phyloP scores from a whole-genome alignment of 2,329 filamentous ascomycete species.

The Neopestalotiopsis sp. region DNA sequence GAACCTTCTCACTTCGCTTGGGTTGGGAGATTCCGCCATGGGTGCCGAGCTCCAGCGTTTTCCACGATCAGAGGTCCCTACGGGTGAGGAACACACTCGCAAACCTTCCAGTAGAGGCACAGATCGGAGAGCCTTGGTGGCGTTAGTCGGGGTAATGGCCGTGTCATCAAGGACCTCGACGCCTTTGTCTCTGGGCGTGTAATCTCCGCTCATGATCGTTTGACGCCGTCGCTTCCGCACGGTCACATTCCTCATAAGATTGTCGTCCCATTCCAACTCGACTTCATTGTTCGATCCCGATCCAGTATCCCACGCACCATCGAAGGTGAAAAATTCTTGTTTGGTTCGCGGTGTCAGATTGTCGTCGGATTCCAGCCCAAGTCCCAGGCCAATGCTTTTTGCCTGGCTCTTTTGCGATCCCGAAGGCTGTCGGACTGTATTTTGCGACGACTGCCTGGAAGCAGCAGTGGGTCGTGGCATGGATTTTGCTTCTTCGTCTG shows the following conservation, averaged over 20 bases:
- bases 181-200: constrained; percentile 24
- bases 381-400: constrained; percentile 46
- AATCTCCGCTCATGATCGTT: constrained; percentile 30
- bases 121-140: constrained; percentile 53
- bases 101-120: constrained; percentile 51
- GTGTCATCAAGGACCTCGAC: constrained; percentile 52
- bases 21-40: constrained; percentile 44
- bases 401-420: constrained; percentile 37
- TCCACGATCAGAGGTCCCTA: constrained; percentile 32
- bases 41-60: constrained; percentile 39
- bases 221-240: constrained; percentile 51
- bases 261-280: constrained; percentile 60
- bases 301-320: constrained; percentile 59
- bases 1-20: constrained; percentile 51
- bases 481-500: constrained; percentile 58
- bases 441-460: constrained; percentile 49
- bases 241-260: constrained; percentile 57
- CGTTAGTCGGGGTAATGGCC: constrained; percentile 54
- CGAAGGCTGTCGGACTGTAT: constrained; percentile 45
- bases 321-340: constrained; percentile 59
- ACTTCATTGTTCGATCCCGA: constrained; percentile 45
- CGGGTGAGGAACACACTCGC: constrained; percentile 42
- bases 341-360: constrained; percentile 47
- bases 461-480: constrained; percentile 45
- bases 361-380: constrained; percentile 47